Conservation (phyloP, 495 filamentous ascomycete species). For the Penicillium egyptiacum region DNA sequence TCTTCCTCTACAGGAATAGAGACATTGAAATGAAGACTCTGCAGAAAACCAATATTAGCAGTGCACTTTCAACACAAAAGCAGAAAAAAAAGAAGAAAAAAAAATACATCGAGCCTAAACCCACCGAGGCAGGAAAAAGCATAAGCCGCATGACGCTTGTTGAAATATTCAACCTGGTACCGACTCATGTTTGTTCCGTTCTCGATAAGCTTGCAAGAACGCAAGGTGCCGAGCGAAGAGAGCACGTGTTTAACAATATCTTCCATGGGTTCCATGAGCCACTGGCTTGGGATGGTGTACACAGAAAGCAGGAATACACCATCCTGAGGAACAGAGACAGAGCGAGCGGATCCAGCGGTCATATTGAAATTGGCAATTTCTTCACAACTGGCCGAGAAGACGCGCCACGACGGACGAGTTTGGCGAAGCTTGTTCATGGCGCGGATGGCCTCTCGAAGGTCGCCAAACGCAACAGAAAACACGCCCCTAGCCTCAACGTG, state of each 20-base stretch:
- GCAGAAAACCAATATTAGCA: background rate
- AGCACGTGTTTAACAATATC: background rate
- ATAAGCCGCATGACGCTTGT: background rate
- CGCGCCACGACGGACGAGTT: background rate
- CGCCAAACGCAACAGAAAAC: background rate
- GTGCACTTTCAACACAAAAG: background rate
- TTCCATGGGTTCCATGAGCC: background rate
- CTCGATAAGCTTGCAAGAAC: background rate
- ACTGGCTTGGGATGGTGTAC: background rate
- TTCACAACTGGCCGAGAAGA: background rate
- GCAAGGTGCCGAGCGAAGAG: background rate
- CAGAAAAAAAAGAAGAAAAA: too few relatives aligned
- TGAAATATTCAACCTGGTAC: background rate
- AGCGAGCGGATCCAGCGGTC: background rate
- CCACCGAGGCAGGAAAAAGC: constrained; percentile 1
- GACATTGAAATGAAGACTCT: constrained; percentile 1
- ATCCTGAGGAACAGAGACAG: background rate
- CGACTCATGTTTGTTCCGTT: background rate
- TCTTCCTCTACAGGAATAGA: background rate
- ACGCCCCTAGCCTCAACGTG: background rate
- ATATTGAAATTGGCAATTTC: background rate
- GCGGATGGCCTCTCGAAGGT: background rate
- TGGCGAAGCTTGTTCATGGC: background rate
- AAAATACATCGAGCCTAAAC: background rate
- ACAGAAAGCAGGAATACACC: background rate